Conservation (phyloP, 2,329 filamentous ascomycete genomes). For the Colletotrichum costaricense region DNA sequence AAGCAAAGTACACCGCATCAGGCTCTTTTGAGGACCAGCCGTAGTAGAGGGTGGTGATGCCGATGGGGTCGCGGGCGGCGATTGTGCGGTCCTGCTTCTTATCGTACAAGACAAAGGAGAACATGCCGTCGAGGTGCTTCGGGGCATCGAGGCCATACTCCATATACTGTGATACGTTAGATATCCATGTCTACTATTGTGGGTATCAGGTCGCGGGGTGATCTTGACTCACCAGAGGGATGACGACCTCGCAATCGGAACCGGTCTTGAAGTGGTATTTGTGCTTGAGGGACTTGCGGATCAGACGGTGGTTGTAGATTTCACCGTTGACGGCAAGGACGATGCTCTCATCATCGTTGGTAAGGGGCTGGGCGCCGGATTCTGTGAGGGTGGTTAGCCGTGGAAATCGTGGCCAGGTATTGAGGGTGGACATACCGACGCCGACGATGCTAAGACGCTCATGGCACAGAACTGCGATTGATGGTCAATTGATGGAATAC, state of each 20-base stretch:
- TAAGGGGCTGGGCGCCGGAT: slow-evolving; percentile 93
- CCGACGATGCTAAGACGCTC: slow-evolving; percentile 98
- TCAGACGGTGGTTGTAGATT: slow-evolving; percentile 98
- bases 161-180: slow-evolving; percentile 73
- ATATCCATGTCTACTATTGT: background rate
- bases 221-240: slow-evolving; percentile 80
- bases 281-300: slow-evolving; percentile 86
- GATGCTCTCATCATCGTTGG: slow-evolving; percentile 89
- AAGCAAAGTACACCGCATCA: slow-evolving; percentile 92
- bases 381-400: slow-evolving; percentile 63
- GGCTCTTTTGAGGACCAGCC: slow-evolving; percentile 88
- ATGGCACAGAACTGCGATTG: slow-evolving; percentile 84
- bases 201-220: background rate
- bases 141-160: slow-evolving; percentile 93
- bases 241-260: slow-evolving; percentile 98
- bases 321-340: slow-evolving; percentile 98
- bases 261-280: slow-evolving; percentile 98
- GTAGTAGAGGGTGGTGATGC: slow-evolving; percentile 97
- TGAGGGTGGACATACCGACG: slow-evolving; percentile 74
- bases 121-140: slow-evolving; percentile 97
- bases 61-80: slow-evolving; percentile 95
- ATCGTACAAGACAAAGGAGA: slow-evolving; percentile 98
- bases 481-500: slow-evolving; percentile 41
- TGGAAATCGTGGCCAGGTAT: background rate
- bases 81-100: slow-evolving; percentile 92